Evolutionary conservation across 352 stramenopile genomes (phyloP).

Genomic region (Phytophthora palmivora): DNA sequence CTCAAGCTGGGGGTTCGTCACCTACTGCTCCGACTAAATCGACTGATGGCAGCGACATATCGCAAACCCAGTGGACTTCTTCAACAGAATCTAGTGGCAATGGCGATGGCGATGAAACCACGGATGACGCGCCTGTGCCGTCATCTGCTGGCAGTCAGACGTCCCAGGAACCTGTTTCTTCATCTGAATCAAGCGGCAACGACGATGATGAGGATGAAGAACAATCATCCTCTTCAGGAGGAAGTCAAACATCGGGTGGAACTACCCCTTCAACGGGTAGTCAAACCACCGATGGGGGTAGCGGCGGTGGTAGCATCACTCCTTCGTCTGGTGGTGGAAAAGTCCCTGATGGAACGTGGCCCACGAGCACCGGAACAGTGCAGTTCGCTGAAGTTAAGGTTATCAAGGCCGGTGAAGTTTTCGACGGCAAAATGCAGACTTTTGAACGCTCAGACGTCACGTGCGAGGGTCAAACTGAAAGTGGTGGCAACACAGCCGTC

Average conservation of each 20-base stretch:
- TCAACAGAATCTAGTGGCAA: conserved; percentile 1
- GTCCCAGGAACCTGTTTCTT: not conserved
- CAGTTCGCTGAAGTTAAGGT: conserved; percentile 31
- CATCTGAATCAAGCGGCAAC: conserved; percentile 1
- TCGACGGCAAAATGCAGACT: conserved; percentile 49
- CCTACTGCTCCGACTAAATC: not conserved
- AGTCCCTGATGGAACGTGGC: conserved; percentile 23
- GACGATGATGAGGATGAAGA: not conserved
- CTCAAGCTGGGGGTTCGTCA: conserved; percentile 17
- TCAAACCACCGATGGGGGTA: conserved; percentile 3
- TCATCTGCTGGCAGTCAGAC: conserved; percentile 11
- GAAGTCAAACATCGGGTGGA: conserved; percentile 4
- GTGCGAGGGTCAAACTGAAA: conserved; percentile 44
- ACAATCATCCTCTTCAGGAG: not conserved
- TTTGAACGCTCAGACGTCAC: conserved; percentile 55
- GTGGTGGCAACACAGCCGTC: conserved; percentile 20
- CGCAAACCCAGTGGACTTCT: not conserved
- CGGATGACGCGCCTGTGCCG: conserved; percentile 3
- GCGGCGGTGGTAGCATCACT: conserved; percentile 1
- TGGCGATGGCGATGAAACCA: not conserved
- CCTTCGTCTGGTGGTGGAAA: conserved; percentile 8
- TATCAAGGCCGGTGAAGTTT: conserved; percentile 33
- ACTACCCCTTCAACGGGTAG: conserved; percentile 4
- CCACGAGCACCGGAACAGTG: conserved; percentile 19
- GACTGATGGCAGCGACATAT: not conserved